phyloP scores from a whole-genome alignment of 495 filamentous ascomycete genomes.

The Polyplosphaeria fusca region DNA sequence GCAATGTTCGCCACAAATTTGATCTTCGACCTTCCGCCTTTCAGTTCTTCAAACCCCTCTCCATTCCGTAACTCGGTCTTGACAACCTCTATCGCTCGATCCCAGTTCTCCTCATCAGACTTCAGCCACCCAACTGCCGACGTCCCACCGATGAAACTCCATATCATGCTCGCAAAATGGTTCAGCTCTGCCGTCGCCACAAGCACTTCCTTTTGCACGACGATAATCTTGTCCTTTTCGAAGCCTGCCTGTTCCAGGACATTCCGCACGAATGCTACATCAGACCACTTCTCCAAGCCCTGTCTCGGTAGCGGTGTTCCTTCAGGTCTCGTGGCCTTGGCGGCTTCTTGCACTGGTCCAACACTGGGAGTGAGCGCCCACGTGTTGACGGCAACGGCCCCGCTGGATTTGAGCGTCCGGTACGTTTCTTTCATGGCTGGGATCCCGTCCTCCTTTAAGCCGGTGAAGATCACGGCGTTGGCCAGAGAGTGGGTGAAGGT shows the following conservation, averaged over 20 bases:
- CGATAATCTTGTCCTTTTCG: not conserved
- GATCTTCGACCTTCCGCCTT: not conserved
- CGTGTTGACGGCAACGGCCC: constrained; percentile 7
- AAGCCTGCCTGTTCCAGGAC: constrained; percentile 18
- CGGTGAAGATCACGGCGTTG: constrained; percentile 6
- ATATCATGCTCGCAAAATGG: constrained; percentile 14
- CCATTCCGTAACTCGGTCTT: constrained; percentile 3
- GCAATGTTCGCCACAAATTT: constrained; percentile 18
- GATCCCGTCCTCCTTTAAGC: constrained; percentile 6
- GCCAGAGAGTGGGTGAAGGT: constrained; percentile 14
- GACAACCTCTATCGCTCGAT: constrained; percentile 13
- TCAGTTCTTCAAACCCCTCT: constrained; percentile 8
- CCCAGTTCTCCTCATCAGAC: constrained; percentile 13
- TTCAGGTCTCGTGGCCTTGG: constrained; percentile 4
- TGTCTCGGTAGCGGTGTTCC: constrained; percentile 5
- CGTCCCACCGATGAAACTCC: constrained; percentile 19
- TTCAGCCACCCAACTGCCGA: constrained; percentile 10
- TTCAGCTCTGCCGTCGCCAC: constrained; percentile 3
- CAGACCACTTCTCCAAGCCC: constrained; percentile 8
- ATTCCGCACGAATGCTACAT: constrained; percentile 1
- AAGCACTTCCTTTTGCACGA: not conserved
- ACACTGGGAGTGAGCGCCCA: constrained; percentile 15
- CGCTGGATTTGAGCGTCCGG: constrained; percentile 8
- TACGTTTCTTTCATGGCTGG: constrained; percentile 15
- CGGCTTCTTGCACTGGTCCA: constrained; percentile 4